Conservation (phyloP, 2,329 filamentous ascomycete species). For the Alternaria gansuensis region DNA sequence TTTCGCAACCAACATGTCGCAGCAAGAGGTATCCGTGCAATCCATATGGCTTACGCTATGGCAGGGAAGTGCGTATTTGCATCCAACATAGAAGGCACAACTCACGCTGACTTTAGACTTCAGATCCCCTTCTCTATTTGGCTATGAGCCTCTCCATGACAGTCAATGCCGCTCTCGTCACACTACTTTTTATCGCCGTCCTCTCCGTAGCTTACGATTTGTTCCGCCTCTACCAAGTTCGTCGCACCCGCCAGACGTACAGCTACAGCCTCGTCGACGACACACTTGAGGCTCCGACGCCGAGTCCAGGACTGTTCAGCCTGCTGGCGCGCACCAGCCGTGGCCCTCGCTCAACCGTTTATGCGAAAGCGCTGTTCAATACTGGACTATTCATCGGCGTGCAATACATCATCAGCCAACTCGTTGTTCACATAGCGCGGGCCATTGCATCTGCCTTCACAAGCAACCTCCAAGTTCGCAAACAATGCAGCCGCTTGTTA, state of each 20-base stretch:
- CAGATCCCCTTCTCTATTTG: conserved; percentile 12
- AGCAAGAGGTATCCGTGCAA: neutral
- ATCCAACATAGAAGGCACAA: neutral
- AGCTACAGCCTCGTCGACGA: conserved; percentile 2
- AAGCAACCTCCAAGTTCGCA: neutral
- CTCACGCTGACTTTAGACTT: neutral
- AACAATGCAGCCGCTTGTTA: neutral
- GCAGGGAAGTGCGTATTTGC: conserved; percentile 6
- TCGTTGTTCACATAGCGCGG: conserved; percentile 1
- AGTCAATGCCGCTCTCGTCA: conserved; percentile 9
- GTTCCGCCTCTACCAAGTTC: neutral
- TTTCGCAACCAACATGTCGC: neutral
- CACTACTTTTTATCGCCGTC: conserved; percentile 9
- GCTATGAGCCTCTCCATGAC: neutral
- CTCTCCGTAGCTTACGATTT: conserved; percentile 6
- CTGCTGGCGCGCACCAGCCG: neutral
- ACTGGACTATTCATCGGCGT: neutral
- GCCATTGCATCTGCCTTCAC: neutral
- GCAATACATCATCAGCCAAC: neutral
- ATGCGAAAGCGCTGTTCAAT: conserved; percentile 4
- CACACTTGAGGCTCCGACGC: neutral
- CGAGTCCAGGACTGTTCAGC: neutral
- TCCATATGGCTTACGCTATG: conserved; percentile 15
- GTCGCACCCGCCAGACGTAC: neutral
- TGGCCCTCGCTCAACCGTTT: neutral